phyloP scores from a whole-genome alignment of 495 filamentous ascomycete species.

The Clohesyomyces aquaticus region DNA sequence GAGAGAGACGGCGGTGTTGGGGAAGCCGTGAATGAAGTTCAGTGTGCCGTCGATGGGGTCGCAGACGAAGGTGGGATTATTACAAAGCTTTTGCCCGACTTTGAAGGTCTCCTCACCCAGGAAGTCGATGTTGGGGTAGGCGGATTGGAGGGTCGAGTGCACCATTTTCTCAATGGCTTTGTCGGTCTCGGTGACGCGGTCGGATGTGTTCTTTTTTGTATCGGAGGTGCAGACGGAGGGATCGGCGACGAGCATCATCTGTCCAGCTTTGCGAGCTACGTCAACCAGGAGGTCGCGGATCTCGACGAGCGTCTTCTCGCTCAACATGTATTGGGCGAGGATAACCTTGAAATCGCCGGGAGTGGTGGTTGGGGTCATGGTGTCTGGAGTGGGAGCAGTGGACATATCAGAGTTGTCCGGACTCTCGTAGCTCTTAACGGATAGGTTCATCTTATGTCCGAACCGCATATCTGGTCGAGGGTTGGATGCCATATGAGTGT shows the following conservation, averaged over 20 bases:
- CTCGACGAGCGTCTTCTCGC: background rate
- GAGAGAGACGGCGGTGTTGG: constrained; percentile 35
- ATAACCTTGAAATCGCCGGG: background rate
- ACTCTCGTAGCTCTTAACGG: background rate
- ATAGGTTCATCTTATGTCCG: background rate
- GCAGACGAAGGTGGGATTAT: constrained; percentile 34
- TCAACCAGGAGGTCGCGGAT: constrained; percentile 24
- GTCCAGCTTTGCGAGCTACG: constrained; percentile 28
- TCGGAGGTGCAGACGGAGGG: constrained; percentile 25
- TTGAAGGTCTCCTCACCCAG: constrained; percentile 39
- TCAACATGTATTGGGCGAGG: constrained; percentile 4
- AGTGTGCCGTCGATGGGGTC: constrained; percentile 41
- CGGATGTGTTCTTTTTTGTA: constrained; percentile 31
- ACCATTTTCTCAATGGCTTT: constrained; percentile 38
- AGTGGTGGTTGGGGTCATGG: background rate
- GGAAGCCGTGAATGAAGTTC: constrained; percentile 41
- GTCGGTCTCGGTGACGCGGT: constrained; percentile 36
- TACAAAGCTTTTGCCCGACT: constrained; percentile 29
- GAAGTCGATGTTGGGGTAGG: constrained; percentile 31
- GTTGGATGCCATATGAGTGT: background rate
- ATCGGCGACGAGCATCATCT: constrained; percentile 33
- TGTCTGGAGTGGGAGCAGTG: background rate
- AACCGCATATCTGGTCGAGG: background rate
- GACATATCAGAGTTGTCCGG: background rate
- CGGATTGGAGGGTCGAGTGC: constrained; percentile 1